Conservation (phyloP, 108 stramenopile species). For the Cafeteria roenbergensis region DNA sequence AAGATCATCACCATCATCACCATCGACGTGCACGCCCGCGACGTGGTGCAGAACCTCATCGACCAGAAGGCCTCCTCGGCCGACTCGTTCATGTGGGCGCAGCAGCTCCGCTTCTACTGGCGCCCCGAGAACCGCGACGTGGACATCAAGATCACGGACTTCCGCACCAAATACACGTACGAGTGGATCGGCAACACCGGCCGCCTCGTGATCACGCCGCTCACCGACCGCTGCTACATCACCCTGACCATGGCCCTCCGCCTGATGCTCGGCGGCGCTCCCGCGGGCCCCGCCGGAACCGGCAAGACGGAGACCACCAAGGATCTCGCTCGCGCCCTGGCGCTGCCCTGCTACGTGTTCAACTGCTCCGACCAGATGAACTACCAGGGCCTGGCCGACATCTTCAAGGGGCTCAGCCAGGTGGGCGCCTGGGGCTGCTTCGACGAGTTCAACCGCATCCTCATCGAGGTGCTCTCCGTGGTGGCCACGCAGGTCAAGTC, state of each 20-base stretch:
- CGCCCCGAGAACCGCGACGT: conserved; percentile 51
- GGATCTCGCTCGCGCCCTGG: conserved; percentile 66
- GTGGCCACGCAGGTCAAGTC: conserved; percentile 78
- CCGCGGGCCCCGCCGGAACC: conserved; percentile 78
- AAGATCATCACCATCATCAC: conserved; percentile 80
- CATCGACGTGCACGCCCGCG: conserved; percentile 75
- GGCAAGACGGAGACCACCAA: conserved; percentile 80
- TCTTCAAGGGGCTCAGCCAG: conserved; percentile 72
- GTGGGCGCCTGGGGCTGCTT: conserved; percentile 82
- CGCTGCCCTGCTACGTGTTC: conserved; percentile 79
- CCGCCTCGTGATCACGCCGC: conserved; percentile 70
- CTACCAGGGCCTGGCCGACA: conserved; percentile 74
- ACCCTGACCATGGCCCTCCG: conserved; percentile 77
- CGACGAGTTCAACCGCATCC: conserved; percentile 79
- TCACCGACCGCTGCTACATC: conserved; percentile 80
- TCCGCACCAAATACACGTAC: conserved; percentile 72
- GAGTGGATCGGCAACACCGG: conserved; percentile 79
- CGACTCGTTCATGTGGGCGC: conserved; percentile 65
- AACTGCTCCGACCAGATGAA: conserved; percentile 86
- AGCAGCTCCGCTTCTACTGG: conserved; percentile 78
- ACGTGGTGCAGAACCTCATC: conserved; percentile 68
- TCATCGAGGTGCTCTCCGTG: conserved; percentile 75
- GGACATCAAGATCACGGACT: conserved; percentile 70
- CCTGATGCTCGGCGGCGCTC: conserved; percentile 71
- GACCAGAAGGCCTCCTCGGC: conserved; percentile 66